Evolutionary conservation across 768 basidiomycete species (phyloP), one percentile per base, ranked within the genome.

Genomic region (Sporobolomyces pararoseus): DNA sequence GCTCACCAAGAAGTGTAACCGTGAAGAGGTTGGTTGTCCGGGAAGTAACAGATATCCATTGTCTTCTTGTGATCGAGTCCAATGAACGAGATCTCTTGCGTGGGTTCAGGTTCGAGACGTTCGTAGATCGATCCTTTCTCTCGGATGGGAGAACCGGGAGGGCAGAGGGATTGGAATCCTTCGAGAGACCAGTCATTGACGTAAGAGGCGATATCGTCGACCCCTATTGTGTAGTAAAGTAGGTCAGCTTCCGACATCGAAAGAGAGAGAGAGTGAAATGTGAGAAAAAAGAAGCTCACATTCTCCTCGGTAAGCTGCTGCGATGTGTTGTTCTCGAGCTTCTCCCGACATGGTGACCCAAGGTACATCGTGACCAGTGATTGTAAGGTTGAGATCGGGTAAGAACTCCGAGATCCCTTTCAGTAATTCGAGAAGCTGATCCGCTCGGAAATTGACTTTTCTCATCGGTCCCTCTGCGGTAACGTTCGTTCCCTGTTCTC

Each of bases 41-140:
- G 79, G 62, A 80, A 76, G 0, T 61, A 21, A 74, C 81, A 81
- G 14, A 80, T 62, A 69, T 80, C 79, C 78, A 79, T 79, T 27
- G 76, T 57, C 4, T 42, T 52, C 17, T 60, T 16, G 53, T 80
- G 79, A 59, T 77, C 68, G 21, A 75, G 39, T 37, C 80, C 77
- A 68, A 81, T 78, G 46, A 71, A 75, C 53, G 74, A 74, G 19
- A 46, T 50, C 46, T 61, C 44, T 7, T 3, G 44, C 42, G 53
- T 31, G 3, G 39, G 42, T 34, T 9, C n/a, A 37, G 59, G 46
- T 16, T 76, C 72, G 31, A 67, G 58, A 31, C 75, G 73, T 32
- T 71, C 42, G 6, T 65, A 58, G n/a, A 63, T 61, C 4, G 25
- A 29, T 13, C 23, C 25, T 1, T 44, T 58, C 4, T 31, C 19